Evolutionary conservation across 1,139 yeast species (phyloP).

Genomic region (Geotrichum citri-aurantii): DNA sequence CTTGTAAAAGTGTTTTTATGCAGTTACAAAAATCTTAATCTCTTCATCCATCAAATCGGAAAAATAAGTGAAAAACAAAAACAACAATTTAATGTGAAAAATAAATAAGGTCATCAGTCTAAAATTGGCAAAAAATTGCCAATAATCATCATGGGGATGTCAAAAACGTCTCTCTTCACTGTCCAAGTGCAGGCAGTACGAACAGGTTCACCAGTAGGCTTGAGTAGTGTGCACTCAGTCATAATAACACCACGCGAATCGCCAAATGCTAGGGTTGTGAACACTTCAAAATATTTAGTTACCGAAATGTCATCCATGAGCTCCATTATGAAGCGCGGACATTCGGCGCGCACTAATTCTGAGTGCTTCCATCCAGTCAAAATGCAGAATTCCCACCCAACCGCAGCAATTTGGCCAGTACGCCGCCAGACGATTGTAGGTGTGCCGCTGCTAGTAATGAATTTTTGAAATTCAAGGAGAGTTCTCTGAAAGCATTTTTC

Average conservation of each 20-base stretch:
- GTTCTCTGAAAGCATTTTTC: conserved; percentile 94
- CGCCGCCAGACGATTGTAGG: conserved; percentile 95
- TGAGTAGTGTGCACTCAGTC: conserved; percentile 73
- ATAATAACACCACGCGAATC: conserved; percentile 82
- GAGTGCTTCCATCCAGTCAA: conserved; percentile 59
- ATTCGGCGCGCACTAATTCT: conserved; percentile 42
- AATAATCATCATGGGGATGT: conserved; percentile 93
- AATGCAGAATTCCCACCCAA: conserved; percentile 83
- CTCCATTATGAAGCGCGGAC: conserved; percentile 71
- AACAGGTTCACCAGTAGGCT: conserved; percentile 46
- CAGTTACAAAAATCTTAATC: too few species aligned
- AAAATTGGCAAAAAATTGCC: conserved; percentile 46
- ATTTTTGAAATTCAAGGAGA: conserved; percentile 75
- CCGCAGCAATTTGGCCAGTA: conserved; percentile 92
- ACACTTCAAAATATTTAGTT: conserved; percentile 78
- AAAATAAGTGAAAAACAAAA: neutral
- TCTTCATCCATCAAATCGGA: too few species aligned
- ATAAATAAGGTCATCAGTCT: conserved; percentile 7
- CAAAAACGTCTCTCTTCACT: conserved; percentile 77
- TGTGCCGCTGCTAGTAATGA: conserved; percentile 77
- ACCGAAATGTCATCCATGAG: conserved; percentile 85
- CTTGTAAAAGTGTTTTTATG: too few species aligned
- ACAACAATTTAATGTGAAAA: neutral
- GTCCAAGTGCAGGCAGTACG: conserved; percentile 89
- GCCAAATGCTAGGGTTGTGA: conserved; percentile 83